Percentiles rank a stretch among this genome's conserved stretches.
These are phyloP conservation scores for Tanacetum coccineum DNA, from an alignment of 129 eudicot genomes.

Conservation along the genomic window DNA sequence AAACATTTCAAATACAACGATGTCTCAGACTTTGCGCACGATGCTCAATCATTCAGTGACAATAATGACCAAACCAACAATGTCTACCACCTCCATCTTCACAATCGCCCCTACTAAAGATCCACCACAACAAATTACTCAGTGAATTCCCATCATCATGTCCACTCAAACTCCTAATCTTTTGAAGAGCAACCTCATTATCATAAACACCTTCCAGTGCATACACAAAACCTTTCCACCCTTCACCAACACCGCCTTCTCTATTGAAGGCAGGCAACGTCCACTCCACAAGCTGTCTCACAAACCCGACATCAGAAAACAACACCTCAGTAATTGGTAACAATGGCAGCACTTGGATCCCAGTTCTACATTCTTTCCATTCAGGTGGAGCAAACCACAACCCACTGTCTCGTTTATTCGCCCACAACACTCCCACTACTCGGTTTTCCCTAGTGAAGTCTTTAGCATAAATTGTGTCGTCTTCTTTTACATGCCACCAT, in stretches of 20 bases:
- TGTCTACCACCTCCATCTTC: no score
- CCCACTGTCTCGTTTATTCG: conserved; percentile 72
- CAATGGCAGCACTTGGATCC: conserved; percentile 74
- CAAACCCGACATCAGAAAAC: conserved; percentile 56
- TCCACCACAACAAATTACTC: no score
- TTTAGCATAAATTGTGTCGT: conserved; percentile 47
- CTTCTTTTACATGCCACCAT: conserved; percentile 78
- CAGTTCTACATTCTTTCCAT: conserved; percentile 68
- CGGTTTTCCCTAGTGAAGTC: conserved; percentile 59
- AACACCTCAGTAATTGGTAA: conserved; percentile 59
- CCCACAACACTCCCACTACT: conserved; percentile 84
- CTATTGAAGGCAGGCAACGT: no score
- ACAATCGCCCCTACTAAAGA: no score
- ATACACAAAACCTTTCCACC: no score
- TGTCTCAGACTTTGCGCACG: not conserved
- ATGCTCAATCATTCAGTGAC: not conserved
- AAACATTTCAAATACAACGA: not conserved
- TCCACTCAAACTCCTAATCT: no score
- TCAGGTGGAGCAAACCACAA: conserved; percentile 92
- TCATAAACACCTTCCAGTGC: no score
- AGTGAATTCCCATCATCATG: no score
- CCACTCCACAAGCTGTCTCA: no score
- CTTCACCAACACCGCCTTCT: no score
- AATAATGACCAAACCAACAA: no score
- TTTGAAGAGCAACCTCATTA: no score